Percentiles rank a stretch among this genome's conserved stretches.
Conservation (phyloP, 768 basidiomycete genomes). For the Rhizopogon vesiculosus region DNA sequence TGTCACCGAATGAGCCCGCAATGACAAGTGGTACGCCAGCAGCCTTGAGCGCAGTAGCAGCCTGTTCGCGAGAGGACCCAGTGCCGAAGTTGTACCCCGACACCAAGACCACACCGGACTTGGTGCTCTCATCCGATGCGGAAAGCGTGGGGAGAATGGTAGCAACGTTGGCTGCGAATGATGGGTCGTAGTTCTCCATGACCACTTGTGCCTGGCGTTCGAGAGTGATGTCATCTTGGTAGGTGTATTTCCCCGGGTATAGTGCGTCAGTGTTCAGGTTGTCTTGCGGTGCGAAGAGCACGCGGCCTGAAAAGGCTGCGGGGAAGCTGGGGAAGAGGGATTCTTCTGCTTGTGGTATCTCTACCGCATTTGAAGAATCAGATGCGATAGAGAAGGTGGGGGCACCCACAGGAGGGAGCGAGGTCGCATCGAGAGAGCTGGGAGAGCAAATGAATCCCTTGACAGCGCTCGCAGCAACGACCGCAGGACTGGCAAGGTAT, state of each 20-base stretch:
- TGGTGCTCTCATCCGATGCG: constrained; percentile 23
- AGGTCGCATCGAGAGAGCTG: constrained; percentile 50
- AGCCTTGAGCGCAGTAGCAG: constrained; percentile 93
- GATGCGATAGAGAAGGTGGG: constrained; percentile 55
- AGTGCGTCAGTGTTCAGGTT: constrained; percentile 98
- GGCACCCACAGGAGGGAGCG: constrained; percentile 44
- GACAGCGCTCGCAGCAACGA: constrained; percentile 93
- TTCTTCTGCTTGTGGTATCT: constrained; percentile 38
- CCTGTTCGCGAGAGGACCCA: constrained; percentile 96
- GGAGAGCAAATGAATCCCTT: constrained; percentile 91
- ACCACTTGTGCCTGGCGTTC: constrained; percentile 92
- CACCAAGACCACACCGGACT: constrained; percentile 73
- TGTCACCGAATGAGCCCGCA: constrained; percentile 98
- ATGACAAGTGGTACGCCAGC: constrained; percentile 91
- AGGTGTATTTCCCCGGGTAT: constrained; percentile 98
- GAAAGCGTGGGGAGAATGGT: constrained; percentile 29
- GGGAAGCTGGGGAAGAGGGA: constrained; percentile 83
- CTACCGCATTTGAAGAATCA: constrained; percentile 22
- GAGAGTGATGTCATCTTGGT: constrained; percentile 98
- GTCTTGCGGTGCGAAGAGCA: constrained; percentile 95
- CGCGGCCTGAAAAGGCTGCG: constrained; percentile 67
- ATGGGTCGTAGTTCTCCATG: constrained; percentile 98
- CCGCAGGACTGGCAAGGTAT: constrained; percentile 94
- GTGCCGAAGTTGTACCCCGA: constrained; percentile 99
- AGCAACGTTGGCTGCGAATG: constrained; percentile 70